Base-by-base conservation (phyloP, 169 alveolate genomes). In the Pseudocohnilembus persalinus region DNA sequence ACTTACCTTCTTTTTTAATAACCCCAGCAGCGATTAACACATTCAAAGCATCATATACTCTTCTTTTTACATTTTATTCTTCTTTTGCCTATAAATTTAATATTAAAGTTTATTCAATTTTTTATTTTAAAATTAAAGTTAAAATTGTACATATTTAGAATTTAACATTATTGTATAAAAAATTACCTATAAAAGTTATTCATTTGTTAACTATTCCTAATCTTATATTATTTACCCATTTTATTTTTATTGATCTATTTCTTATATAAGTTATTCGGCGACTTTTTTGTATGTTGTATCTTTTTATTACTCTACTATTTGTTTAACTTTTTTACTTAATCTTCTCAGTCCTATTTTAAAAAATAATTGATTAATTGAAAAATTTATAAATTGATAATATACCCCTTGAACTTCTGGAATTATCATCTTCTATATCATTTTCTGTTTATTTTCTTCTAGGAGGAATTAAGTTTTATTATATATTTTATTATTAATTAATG, bases 31-130 rank as follows among this genome's bases (percentile, higher is more conserved):
- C 93, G 29, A 90, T 93, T 83, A 95, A 86, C 1, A 95, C 96
- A 88, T 93, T 95, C 29, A 95, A 90, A 11, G 97, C 95, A 88
- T 93, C 96, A 87, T 95, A 95, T 31, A 95, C 96, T 90, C 97
- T 90, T 84, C 97, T 91, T 87, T 94, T 92, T 1, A 95, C 93
- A 87, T 95, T 95, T 73, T 95, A 90, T 81, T 91, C 96, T 74
- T 93, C 96, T 91, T 93, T 92, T 81, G 73, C 30, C 80, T 85
- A 33, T 11, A 49, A 49, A 49, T 49, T n/a, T n/a, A n/a, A 65
- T 32, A 20, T 30, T 76, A 75, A 88, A 82, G 31, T 76, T 81
- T 49, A 88, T 88, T 20, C 16, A 64, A 64, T 20, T 20, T 16
- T 20, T 64, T 20, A 20, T 20, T 64, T 20, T 64, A 64, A 64